Percentiles rank a stretch among this genome's conserved stretches.
Evolutionary conservation across 306 rosid species (phyloP).

Genomic region (Vigna unguiculata): DNA sequence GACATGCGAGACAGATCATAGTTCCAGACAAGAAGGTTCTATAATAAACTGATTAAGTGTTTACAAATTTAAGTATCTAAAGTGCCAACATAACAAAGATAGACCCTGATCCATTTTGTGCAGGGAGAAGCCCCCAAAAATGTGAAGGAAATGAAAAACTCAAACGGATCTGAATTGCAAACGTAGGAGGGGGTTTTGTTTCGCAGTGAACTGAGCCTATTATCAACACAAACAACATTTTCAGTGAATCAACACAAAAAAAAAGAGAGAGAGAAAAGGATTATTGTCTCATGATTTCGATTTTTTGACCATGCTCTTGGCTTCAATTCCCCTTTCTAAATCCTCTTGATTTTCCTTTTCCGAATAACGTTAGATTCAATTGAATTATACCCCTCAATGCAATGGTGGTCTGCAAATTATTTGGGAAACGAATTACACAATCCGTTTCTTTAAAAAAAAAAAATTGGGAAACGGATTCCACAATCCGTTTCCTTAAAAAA

Average conservation of each 20-base stretch:
- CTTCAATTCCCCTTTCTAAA: conserved; percentile 32
- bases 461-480: no score
- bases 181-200: conserved; percentile 38
- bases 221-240: conserved; percentile 5
- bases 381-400: conserved; percentile 55
- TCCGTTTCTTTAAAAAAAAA: no score
- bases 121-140: no score
- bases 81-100: conserved; percentile 6
- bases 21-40: background rate
- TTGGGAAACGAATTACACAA: no score
- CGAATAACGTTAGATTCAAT: conserved; percentile 30
- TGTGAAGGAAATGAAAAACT: conserved; percentile 9
- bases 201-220: conserved; percentile 43
- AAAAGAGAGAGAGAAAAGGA: background rate
- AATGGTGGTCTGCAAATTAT: conserved; percentile 99
- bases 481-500: no score
- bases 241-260: background rate
- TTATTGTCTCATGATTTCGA: conserved; percentile 9
- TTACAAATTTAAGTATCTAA: conserved; percentile 18
- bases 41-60: conserved; percentile 8
- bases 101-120: conserved; percentile 9
- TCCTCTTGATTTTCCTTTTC: conserved; percentile 18
- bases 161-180: conserved; percentile 58
- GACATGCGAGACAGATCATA: conserved; percentile 32
- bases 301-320: conserved; percentile 22